Conservation (phyloP, 345 rosid genomes). For the Sonneratia alba region DNA sequence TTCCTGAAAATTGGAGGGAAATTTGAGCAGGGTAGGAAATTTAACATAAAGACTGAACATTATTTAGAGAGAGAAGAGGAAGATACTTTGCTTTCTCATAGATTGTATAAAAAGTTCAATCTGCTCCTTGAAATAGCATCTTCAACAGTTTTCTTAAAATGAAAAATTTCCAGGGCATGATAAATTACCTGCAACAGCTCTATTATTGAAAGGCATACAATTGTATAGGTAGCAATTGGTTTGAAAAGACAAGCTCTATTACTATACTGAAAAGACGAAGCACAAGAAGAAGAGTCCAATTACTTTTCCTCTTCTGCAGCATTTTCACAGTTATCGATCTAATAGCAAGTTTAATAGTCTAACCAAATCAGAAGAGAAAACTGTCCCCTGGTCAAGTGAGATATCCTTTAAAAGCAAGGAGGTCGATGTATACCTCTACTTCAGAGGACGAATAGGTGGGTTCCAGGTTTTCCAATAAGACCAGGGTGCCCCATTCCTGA, state of each 20-base stretch:
- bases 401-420: background rate
- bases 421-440: constrained; percentile 35
- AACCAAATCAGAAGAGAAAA: background rate
- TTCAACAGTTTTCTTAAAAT: background rate
- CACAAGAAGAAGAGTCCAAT: no score
- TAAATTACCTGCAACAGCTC: background rate
- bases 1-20: constrained; percentile 24
- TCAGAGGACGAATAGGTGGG: constrained; percentile 45
- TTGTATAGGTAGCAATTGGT: no score
- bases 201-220: background rate
- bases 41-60: background rate
- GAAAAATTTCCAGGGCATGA: background rate
- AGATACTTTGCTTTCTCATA: background rate
- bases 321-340: background rate
- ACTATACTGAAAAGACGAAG: no score
- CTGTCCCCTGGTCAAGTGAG: background rate
- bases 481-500: constrained; percentile 20
- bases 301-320: no score
- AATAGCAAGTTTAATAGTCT: background rate
- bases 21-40: background rate
- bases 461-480: constrained; percentile 44
- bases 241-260: no score
- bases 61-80: background rate
- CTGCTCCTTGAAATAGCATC: background rate
- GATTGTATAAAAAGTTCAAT: no score